Base-by-base conservation (phyloP, 331 rosid genomes). In the Stylosanthes scabra region DNA sequence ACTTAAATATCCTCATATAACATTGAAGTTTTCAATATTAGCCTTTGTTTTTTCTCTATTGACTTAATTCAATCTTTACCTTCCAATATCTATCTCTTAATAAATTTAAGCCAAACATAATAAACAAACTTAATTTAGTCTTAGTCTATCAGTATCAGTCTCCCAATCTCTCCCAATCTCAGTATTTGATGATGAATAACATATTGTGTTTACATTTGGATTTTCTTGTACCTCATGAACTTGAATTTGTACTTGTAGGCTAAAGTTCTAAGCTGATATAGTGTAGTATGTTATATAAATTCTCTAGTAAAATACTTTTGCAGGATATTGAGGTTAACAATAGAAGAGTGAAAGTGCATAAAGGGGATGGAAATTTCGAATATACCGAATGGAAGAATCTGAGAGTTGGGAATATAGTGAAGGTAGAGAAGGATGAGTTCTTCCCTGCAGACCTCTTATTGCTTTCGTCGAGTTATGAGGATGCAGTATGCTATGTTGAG, bases 401-500 rank as follows among this genome's bases (percentile, higher is more conserved):
- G 83, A 88, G 74, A 61, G 99, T 95, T 77, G 99, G 99, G 50
- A 79, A 95, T 85, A 78, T 92, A 55, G 99, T 88, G 76, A 95
- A 78, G 85, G 87, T 92, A 37, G 85, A 80, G 74, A 95, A 95
- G 78, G 90, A 92, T 16, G 97, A 90, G 78, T 95, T 90, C 84
- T 95, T 95, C 81, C 99, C 99, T 1, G 95, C 98, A 3, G 99
- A 95, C 60, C 91, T 95, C 31, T 63, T 95, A 37, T 81, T 95
- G 78, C 97, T 95, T 75, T 92, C 99, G 1, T 90, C 99, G 20
- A 83, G 91, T 85, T 95, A 87, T 20, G 98, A 90, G 12, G 99
- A 95, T 83, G 92, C 98, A 61, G 57, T 95, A 50, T 92, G 97
- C 87, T 95, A 95, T 68, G 99, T 95, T 11, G 98, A 95, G 84